Percentiles rank a stretch among this genome's conserved stretches.
These are phyloP conservation scores for Septoria petroselini DNA, from an alignment of 2,329 filamentous ascomycete genomes.

Conservation along the genomic window DNA sequence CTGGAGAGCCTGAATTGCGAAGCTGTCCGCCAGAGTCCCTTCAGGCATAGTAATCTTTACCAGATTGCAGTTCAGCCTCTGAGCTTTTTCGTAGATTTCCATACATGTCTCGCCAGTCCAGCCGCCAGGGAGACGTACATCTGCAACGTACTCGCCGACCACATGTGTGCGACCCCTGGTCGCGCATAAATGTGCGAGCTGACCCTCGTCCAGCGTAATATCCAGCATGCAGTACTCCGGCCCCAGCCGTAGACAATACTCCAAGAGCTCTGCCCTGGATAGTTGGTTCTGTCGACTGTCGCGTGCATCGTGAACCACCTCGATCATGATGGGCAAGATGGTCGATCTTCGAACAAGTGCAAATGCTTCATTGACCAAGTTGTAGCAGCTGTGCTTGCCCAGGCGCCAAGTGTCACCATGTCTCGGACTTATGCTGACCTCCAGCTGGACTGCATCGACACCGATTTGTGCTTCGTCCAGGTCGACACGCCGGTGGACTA, in stretches of 20 bases:
- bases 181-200: conserved; percentile 51
- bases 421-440: conserved; percentile 29
- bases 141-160: conserved; percentile 53
- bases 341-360: conserved; percentile 62
- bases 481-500: conserved; percentile 55
- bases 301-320: conserved; percentile 33
- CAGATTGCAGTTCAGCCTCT: conserved; percentile 58
- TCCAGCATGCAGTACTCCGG: conserved; percentile 62
- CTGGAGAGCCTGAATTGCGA: conserved; percentile 57
- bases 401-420: conserved; percentile 23
- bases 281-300: conserved; percentile 19
- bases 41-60: conserved; percentile 61
- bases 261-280: conserved; percentile 45
- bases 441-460: conserved; percentile 64
- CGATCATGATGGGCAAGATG: conserved; percentile 51
- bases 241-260: conserved; percentile 59
- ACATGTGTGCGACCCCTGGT: conserved; percentile 58
- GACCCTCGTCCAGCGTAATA: conserved; percentile 53
- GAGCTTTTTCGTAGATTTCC: conserved; percentile 58
- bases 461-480: conserved; percentile 65
- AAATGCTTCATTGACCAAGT: conserved; percentile 53
- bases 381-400: conserved; percentile 29
- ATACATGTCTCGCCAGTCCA: conserved; percentile 60
- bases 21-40: conserved; percentile 59
- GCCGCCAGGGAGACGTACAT: conserved; percentile 42